phyloP scores from a whole-genome alignment of 73 alveolate species.

The Uronychia binucleata region DNA sequence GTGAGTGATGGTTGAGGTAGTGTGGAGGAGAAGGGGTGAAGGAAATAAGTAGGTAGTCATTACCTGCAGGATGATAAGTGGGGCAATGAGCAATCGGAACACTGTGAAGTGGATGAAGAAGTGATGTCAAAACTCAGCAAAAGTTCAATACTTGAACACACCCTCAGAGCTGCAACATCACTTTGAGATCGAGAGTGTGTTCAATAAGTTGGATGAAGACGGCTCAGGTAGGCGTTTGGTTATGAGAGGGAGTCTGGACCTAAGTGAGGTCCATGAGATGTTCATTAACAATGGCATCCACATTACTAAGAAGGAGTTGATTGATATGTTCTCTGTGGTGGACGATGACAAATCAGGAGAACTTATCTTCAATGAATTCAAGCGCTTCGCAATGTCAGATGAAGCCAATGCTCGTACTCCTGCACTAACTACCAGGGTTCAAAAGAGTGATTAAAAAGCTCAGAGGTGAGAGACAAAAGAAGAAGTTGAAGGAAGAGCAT shows the following conservation, averaged over 20 bases:
- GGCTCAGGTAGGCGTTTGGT: slow-evolving; percentile 17
- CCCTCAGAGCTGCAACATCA: slow-evolving; percentile 39
- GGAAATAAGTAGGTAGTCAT: no score
- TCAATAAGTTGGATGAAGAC: slow-evolving; percentile 55
- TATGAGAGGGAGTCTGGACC: slow-evolving; percentile 3
- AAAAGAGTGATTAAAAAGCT: neutral
- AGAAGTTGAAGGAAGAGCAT: neutral
- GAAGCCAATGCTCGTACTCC: slow-evolving; percentile 1
- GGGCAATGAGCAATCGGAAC: neutral
- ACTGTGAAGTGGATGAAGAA: slow-evolving; percentile 50
- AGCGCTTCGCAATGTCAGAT: slow-evolving; percentile 11
- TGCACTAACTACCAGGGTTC: neutral
- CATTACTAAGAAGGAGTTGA: neutral
- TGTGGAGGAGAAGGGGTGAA: no score
- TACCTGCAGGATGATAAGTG: no score
- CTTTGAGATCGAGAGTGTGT: slow-evolving; percentile 35
- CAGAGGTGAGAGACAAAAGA: neutral
- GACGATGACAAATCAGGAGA: slow-evolving; percentile 30
- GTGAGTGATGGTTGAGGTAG: no score
- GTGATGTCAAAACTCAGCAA: slow-evolving; percentile 40
- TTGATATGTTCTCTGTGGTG: slow-evolving; percentile 9
- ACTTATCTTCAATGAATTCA: slow-evolving; percentile 12
- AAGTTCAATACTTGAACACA: slow-evolving; percentile 36
- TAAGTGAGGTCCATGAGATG: neutral
- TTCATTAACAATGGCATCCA: slow-evolving; percentile 4